Conservation (phyloP, 805 yeast genomes). For the Naumovozyma dairenensis region DNA sequence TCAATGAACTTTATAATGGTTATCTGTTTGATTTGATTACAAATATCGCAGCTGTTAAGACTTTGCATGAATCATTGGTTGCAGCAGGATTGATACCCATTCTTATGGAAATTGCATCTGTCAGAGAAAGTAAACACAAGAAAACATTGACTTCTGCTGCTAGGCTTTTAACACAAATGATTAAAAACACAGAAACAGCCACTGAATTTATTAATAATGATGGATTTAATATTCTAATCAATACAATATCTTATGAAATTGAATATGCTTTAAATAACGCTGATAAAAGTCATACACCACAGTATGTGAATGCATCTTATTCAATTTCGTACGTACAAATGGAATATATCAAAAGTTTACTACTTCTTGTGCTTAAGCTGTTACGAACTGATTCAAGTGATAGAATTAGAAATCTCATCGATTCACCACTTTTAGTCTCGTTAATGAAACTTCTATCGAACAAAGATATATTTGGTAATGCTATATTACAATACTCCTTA, state of each 20-base stretch:
- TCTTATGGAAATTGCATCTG: conserved; percentile 48
- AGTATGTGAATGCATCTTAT: conserved; percentile 40
- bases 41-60: conserved; percentile 46
- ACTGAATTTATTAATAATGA: conserved; percentile 53
- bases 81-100: conserved; percentile 70
- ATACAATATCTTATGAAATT: conserved; percentile 53
- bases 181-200: conserved; percentile 40
- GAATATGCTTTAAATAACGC: conserved; percentile 54
- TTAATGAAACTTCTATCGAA: conserved; percentile 49
- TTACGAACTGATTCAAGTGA: conserved; percentile 74
- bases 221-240: conserved; percentile 58
- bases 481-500: conserved; percentile 49
- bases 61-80: conserved; percentile 46
- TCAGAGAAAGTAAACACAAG: conserved; percentile 41
- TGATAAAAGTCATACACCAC: conserved; percentile 47
- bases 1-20: conserved; percentile 40
- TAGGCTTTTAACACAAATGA: conserved; percentile 42
- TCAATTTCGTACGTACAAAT: conserved; percentile 51
- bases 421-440: conserved; percentile 62
- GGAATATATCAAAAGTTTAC: conserved; percentile 44
- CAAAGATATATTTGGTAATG: conserved; percentile 56
- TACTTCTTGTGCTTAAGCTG: conserved; percentile 55
- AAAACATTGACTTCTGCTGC: conserved; percentile 55
- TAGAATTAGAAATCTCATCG: conserved; percentile 73
- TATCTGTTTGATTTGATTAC: conserved; percentile 53